Percentiles rank a stretch among this genome's conserved stretches.
Evolutionary conservation across 2,329 filamentous ascomycete genomes (phyloP).

Genomic region (Tolypocladium tundrense): DNA sequence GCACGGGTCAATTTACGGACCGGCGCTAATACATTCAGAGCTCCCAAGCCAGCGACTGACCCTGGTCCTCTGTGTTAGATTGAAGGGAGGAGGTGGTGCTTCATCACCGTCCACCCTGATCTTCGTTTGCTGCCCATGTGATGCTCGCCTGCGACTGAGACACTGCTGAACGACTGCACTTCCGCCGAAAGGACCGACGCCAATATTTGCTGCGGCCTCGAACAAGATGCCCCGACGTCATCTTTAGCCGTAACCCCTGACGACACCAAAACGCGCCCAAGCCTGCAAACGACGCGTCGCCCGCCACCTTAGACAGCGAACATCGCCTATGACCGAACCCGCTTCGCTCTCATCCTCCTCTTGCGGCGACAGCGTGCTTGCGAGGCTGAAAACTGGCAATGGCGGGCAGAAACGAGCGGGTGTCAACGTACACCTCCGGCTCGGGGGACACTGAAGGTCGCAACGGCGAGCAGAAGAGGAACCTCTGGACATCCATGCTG

Average conservation of each 20-base stretch:
- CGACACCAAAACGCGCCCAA: conserved; percentile 6
- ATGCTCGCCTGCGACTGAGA: neutral
- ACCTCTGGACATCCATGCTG: conserved; percentile 91
- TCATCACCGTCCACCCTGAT: conserved; percentile 4
- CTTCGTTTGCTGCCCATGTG: neutral
- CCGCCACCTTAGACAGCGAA: conserved; percentile 3
- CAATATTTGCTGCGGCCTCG: conserved; percentile 4
- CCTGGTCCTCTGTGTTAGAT: neutral
- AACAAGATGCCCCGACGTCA: conserved; percentile 17
- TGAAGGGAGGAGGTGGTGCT: neutral
- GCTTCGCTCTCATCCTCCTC: neutral
- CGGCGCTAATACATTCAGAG: conserved; percentile 5
- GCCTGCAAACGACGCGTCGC: neutral
- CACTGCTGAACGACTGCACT: neutral
- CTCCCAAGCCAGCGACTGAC: conserved; percentile 3
- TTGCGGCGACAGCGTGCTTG: conserved; percentile 6
- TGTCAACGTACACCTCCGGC: conserved; percentile 48
- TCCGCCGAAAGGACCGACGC: neutral
- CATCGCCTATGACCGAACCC: neutral
- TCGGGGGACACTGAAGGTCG: conserved; percentile 45
- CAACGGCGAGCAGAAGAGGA: conserved; percentile 66
- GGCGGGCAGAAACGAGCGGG: conserved; percentile 43
- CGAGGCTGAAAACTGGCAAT: conserved; percentile 20
- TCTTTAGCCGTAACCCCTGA: conserved; percentile 12
- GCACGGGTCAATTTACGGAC: conserved; percentile 26